Conservation (phyloP, 495 filamentous ascomycete species). For the Hypoxylon lienhwacheense region DNA sequence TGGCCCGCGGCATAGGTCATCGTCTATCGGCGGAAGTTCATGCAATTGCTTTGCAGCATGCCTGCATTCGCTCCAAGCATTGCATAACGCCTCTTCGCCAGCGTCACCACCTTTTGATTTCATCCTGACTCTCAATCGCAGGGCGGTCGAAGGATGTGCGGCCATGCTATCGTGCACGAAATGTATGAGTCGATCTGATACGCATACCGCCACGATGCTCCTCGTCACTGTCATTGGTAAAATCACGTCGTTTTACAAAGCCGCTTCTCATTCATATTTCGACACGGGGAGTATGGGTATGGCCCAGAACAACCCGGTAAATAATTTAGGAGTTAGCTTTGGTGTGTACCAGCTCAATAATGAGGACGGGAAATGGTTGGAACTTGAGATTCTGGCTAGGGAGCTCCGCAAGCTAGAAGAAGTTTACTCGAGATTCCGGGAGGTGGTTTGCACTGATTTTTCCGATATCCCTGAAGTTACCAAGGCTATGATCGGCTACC, state of each 20-base stretch:
- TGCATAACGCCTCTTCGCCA: slow-evolving; percentile 50
- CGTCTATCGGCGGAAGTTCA: slow-evolving; percentile 34
- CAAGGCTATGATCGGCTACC: slow-evolving; percentile 47
- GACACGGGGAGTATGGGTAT: slow-evolving; percentile 33
- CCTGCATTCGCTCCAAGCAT: slow-evolving; percentile 48
- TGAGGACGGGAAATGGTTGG: slow-evolving; percentile 48
- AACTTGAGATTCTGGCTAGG: slow-evolving; percentile 50
- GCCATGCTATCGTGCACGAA: slow-evolving; percentile 48
- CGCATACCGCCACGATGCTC: slow-evolving; percentile 51
- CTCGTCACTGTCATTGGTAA: slow-evolving; percentile 52
- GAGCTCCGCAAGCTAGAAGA: slow-evolving; percentile 52
- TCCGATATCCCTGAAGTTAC: slow-evolving; percentile 47
- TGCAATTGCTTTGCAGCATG: slow-evolving; percentile 54
- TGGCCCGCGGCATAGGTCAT: slow-evolving; percentile 38
- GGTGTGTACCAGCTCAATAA: slow-evolving; percentile 49
- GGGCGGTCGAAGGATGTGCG: slow-evolving; percentile 52
- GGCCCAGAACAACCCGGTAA: slow-evolving; percentile 28
- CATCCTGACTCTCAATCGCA: slow-evolving; percentile 48
- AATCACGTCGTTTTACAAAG: slow-evolving; percentile 51
- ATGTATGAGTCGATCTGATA: slow-evolving; percentile 46
- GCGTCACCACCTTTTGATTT: slow-evolving; percentile 47
- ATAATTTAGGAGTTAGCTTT: slow-evolving; percentile 41
- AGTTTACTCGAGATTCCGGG: slow-evolving; percentile 46
- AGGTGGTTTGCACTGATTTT: slow-evolving; percentile 42
- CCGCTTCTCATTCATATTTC: slow-evolving; percentile 45